Evolutionary conservation across 2,329 filamentous ascomycete species (phyloP), one percentile per base, ranked within the genome.

Genomic region (Beauveria pseudobassiana): DNA sequence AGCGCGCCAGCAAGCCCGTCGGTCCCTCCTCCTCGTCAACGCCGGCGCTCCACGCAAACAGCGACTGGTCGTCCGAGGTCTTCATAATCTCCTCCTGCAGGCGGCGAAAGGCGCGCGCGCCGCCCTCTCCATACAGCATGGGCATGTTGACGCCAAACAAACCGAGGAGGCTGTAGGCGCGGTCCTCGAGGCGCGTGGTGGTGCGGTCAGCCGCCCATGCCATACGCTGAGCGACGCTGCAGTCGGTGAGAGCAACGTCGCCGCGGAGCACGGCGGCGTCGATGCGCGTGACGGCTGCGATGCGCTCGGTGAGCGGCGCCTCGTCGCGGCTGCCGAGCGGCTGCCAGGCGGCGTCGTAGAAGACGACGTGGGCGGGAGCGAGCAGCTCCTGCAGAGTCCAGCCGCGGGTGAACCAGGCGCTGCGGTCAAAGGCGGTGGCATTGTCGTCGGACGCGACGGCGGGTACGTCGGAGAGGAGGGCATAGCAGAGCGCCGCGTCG

Each of bases 341-440:
- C 0, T 38, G 24, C 74, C 73, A 76, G 2, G 55, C 50, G 0
- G 18, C 12, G 43, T 70, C 65, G 64, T 68, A 75, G 62, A 77
- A 76, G 3, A 63, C 24, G 0, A 75, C 22, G 0, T 63, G 46
- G 1, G 18, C 20, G 1, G 72, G 73, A 0, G 74, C 88, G 5
- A 91, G 78, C 0, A 88, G 85, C 72, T 90, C 85, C 69, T 88
- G 87, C 65, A 87, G 75, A 0, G 86, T 89, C 68, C 85, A 83
- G n/a, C 73, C 73, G 82, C 80, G 65, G 1, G 66, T 70, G 58
- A 75, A 75, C 72, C 74, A 75, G 7, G 69, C 65, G 52, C 62
- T 62, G 8, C n/a, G 24, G 4, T 57, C 46, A 54, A 66, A 66
- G 7, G 20, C 45, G 22, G 57, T 38, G n/a, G 57, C 45, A 7